Percentiles rank a stretch among this genome's conserved stretches.
Conservation (phyloP, 2,329 filamentous ascomycete genomes). For the Cyphellophora europaea region DNA sequence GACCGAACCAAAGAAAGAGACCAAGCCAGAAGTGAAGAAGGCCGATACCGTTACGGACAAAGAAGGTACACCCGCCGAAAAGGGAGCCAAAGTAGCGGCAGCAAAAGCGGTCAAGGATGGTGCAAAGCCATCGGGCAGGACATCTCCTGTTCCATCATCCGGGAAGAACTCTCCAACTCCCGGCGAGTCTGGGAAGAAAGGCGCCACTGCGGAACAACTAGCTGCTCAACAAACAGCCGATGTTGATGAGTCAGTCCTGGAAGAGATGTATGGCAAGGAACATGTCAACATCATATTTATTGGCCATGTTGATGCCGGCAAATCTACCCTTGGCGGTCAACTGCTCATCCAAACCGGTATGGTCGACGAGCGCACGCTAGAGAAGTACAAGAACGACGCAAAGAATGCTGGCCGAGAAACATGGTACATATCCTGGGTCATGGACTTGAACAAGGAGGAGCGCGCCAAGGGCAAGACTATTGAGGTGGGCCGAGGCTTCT, state of each 20-base stretch:
- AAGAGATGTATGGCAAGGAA: conserved; percentile 87
- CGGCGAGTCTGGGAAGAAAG: conserved; percentile 49
- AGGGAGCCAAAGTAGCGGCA: conserved; percentile 71
- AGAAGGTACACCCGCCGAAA: conserved; percentile 46
- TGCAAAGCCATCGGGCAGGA: conserved; percentile 66
- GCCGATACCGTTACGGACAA: conserved; percentile 40
- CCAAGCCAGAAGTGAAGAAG: conserved; percentile 38
- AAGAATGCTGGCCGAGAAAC: conserved; percentile 95
- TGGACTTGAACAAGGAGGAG: conserved; percentile 96
- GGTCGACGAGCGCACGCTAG: conserved; percentile 98
- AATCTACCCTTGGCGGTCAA: conserved; percentile 88
- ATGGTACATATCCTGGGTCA: conserved; percentile 97
- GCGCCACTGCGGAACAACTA: conserved; percentile 71
- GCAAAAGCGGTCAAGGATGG: conserved; percentile 78
- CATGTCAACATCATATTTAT: conserved; percentile 95
- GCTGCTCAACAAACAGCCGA: conserved; percentile 71
- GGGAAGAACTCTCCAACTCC: conserved; percentile 71
- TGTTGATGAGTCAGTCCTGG: conserved; percentile 74
- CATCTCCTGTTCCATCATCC: conserved; percentile 72
- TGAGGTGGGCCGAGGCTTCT: conserved; percentile 89
- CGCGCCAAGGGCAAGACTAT: conserved; percentile 95
- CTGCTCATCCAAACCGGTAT: conserved; percentile 92
- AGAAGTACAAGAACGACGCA: conserved; percentile 95
- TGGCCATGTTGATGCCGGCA: conserved; percentile 96
- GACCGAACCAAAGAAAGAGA: conserved; percentile 27